Evolutionary conservation across 2,329 filamentous ascomycete genomes (phyloP).

Genomic region (Penicillium hordei): DNA sequence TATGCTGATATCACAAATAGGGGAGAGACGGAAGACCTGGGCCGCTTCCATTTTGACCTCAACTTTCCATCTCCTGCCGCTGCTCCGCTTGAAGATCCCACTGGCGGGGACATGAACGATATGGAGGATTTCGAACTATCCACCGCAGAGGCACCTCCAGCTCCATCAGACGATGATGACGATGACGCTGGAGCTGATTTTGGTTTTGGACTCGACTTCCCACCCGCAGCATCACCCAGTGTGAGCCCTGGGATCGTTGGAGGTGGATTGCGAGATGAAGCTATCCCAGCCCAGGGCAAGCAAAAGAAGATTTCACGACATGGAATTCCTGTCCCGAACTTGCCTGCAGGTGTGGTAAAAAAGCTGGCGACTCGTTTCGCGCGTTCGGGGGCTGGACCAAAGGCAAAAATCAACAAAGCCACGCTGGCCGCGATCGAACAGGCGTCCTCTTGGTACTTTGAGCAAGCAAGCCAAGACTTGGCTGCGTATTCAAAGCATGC

Average conservation of each 20-base stretch:
- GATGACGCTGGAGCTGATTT: constrained; percentile 29
- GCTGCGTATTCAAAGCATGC: constrained; percentile 78
- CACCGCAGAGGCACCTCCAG: constrained; percentile 26
- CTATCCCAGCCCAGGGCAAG: constrained; percentile 36
- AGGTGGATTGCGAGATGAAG: constrained; percentile 39
- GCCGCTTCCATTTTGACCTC: constrained; percentile 44
- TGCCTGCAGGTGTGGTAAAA: constrained; percentile 74
- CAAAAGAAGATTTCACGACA: constrained; percentile 65
- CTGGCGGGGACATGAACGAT: constrained; percentile 35
- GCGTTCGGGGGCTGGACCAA: constrained; percentile 63
- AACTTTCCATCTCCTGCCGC: constrained; percentile 41
- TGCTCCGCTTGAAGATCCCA: constrained; percentile 30
- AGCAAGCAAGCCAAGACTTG: constrained; percentile 79
- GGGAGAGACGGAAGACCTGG: constrained; percentile 46
- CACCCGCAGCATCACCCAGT: constrained; percentile 31
- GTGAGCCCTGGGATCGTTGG: constrained; percentile 36
- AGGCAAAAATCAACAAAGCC: constrained; percentile 70
- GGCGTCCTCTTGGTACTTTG: constrained; percentile 88
- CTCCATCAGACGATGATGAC: constrained; percentile 28
- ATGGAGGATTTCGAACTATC: constrained; percentile 39
- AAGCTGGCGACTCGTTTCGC: constrained; percentile 64
- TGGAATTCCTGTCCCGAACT: constrained; percentile 71
- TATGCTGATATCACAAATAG: constrained; percentile 30
- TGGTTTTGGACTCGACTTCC: constrained; percentile 34
- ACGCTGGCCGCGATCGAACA: constrained; percentile 72